phyloP scores from a whole-genome alignment of 768 basidiomycete species.

The Leucosporidium creatinivorum region DNA sequence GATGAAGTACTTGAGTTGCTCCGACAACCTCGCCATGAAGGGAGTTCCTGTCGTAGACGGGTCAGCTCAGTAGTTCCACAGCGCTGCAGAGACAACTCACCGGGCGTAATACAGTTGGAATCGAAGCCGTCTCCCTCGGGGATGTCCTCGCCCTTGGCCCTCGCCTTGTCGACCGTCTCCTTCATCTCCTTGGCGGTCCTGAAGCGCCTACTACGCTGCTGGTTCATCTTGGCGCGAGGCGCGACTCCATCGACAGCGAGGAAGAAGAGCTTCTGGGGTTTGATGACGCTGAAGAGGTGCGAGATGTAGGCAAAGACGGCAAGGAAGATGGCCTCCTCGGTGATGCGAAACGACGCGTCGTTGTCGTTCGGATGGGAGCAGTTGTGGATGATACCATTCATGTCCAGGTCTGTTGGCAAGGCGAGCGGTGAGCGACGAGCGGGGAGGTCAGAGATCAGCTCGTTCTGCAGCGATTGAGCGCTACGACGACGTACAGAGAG shows the following conservation, averaged over 20 bases:
- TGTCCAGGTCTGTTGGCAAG: conserved; percentile 78
- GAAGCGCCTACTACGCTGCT: conserved; percentile 88
- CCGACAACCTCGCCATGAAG: conserved; percentile 90
- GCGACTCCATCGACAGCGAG: conserved; percentile 99
- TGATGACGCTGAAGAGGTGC: conserved; percentile 92
- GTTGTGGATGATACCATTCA: conserved; percentile 62
- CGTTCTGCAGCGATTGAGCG: conserved; percentile 12
- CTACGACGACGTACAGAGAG: conserved; percentile 34
- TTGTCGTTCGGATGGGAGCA: conserved; percentile 95
- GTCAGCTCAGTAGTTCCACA: background rate
- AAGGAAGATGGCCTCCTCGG: conserved; percentile 95
- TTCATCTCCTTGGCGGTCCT: conserved; percentile 86
- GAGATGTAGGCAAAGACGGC: conserved; percentile 96
- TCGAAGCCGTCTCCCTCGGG: conserved; percentile 88
- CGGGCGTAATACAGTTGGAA: conserved; percentile 97
- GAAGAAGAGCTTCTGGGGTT: conserved; percentile 94
- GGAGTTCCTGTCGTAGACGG: conserved; percentile 58
- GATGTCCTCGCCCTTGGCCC: conserved; percentile 77
- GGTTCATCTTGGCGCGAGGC: conserved; percentile 98
- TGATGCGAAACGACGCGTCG: conserved; percentile 87
- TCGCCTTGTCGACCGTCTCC: conserved; percentile 78
- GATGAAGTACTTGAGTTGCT: conserved; percentile 87
- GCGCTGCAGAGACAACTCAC: conserved; percentile 45
- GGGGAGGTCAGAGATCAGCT: conserved; percentile 15
- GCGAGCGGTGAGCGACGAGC: too few relatives aligned